Evolutionary conservation across 2,329 filamentous ascomycete genomes (phyloP).

Genomic region (Fusarium sp.): DNA sequence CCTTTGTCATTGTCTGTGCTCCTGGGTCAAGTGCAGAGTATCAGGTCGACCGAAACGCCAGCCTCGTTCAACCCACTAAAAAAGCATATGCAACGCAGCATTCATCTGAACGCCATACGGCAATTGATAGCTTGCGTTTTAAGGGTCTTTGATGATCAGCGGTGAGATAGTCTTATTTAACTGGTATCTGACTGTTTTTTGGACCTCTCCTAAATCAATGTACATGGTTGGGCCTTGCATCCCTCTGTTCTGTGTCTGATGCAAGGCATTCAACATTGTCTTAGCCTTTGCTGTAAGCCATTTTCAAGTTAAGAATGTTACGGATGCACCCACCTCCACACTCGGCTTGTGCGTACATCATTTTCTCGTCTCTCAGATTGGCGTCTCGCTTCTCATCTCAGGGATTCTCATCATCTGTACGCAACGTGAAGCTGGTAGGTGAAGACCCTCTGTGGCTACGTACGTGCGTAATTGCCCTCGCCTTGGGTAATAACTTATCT

Average conservation of each 20-base stretch:
- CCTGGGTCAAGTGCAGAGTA: constrained; percentile 15
- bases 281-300: not conserved
- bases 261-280: not conserved
- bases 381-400: constrained; percentile 5
- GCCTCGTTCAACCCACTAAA: constrained; percentile 12
- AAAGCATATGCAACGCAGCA: constrained; percentile 1
- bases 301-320: not conserved
- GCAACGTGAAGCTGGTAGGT: constrained; percentile 1
- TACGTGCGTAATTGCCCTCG: constrained; percentile 23
- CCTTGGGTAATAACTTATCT: constrained; percentile 10
- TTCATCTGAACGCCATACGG: constrained; percentile 6
- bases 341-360: constrained; percentile 1
- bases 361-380: constrained; percentile 8
- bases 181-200: not conserved
- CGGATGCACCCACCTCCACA: constrained; percentile 10
- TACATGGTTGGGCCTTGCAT: not conserved
- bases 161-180: constrained; percentile 13
- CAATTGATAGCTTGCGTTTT: not conserved
- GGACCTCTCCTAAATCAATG: not conserved
- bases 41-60: constrained; percentile 18
- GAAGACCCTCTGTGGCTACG: constrained; percentile 8
- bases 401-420: constrained; percentile 3
- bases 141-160: constrained; percentile 1
- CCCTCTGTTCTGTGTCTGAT: constrained; percentile 4
- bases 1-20: constrained; percentile 22